Evolutionary conservation across 2,329 filamentous ascomycete species (phyloP), one percentile per base, ranked within the genome.

Genomic region (Penicillium freii): DNA sequence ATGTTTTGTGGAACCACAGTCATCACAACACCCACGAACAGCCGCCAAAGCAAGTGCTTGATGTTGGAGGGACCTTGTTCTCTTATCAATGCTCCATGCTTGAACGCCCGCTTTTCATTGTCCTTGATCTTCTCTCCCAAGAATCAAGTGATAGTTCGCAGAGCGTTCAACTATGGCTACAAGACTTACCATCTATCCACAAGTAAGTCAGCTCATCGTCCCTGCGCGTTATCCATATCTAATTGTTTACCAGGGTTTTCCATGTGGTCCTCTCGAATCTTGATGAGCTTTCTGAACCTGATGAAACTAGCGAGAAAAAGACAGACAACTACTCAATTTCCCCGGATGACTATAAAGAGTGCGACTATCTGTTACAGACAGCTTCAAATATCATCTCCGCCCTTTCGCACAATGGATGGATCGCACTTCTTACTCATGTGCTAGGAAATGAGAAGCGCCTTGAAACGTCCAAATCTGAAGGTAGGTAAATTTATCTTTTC

Each of bases 81-180:
- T 64, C 66, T 19, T 77, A 76, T 50, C 69, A 75, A 48, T 69
- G 77, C 82, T 63, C 82, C 74, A 87, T 96, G 78, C 80, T 97
- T 40, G 88, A 88, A 6, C 85, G 91, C 49, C 93, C 93, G 1
- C 75, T 96, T 19, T 88, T 97, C 61, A 76, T 96, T 11, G 82
- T 95, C 61, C 79, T 97, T 27, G 93, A 97, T 73, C 83, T 87
- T 1, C 78, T 97, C 1, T 76, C 84, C 19, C 87, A 92, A 57
- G 87, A 91, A 58, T 82, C 84, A 21, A 88, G 86, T 2, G 89
- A 92, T 65, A 78, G 89, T 15, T 91, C 88, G 60, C 88, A 91
- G 74, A 88, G 89, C 27, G 85, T 91, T 39, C 88, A 88, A 66
- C 86, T 84, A 48, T 97, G 93, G 92, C 80, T 97, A 4, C 88